Evolutionary conservation across 1,139 yeast genomes (phyloP).

Genomic region (Suhomyces bolitotheri): DNA sequence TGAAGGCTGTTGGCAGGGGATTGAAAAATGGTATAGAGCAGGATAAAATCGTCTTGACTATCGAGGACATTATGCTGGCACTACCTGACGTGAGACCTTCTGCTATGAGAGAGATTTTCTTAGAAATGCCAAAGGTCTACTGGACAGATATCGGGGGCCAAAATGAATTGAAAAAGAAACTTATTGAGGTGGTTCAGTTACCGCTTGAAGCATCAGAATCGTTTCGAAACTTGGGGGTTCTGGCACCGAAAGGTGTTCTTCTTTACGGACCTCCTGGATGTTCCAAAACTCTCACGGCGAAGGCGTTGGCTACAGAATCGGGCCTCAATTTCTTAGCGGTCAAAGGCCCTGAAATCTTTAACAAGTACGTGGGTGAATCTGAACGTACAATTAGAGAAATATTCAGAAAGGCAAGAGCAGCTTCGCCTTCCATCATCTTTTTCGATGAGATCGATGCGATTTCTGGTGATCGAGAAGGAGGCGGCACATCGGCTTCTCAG

Average conservation of each 20-base stretch:
- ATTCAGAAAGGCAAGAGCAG: slow-evolving; percentile 88
- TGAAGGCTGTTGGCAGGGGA: slow-evolving; percentile 74
- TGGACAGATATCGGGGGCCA: slow-evolving; percentile 99
- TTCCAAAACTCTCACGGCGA: slow-evolving; percentile 90
- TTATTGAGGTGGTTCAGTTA: slow-evolving; percentile 86
- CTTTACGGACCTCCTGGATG: slow-evolving; percentile 97
- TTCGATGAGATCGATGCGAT: slow-evolving; percentile 96
- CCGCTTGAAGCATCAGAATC: slow-evolving; percentile 85
- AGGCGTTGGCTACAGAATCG: slow-evolving; percentile 92
- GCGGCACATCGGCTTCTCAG: slow-evolving; percentile 69
- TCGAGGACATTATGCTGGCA: slow-evolving; percentile 64
- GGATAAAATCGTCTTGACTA: slow-evolving; percentile 29
- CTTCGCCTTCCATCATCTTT: slow-evolving; percentile 88
- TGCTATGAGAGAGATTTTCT: slow-evolving; percentile 93
- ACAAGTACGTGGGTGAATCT: slow-evolving; percentile 92
- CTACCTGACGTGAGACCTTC: slow-evolving; percentile 83
- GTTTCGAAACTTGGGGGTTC: slow-evolving; percentile 73
- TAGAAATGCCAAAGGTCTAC: slow-evolving; percentile 90
- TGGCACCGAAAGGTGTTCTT: slow-evolving; percentile 88
- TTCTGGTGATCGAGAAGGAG: slow-evolving; percentile 68
- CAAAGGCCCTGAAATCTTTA: slow-evolving; percentile 93
- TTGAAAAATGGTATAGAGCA: slow-evolving; percentile 27
- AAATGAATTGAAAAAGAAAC: slow-evolving; percentile 71
- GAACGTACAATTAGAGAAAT: slow-evolving; percentile 87
- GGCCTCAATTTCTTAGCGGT: slow-evolving; percentile 91